Percentiles rank a stretch among this genome's conserved stretches.
These are phyloP conservation scores for Trichosanthes cucumerina DNA, from an alignment of 306 rosid species.

Conservation along the genomic window DNA sequence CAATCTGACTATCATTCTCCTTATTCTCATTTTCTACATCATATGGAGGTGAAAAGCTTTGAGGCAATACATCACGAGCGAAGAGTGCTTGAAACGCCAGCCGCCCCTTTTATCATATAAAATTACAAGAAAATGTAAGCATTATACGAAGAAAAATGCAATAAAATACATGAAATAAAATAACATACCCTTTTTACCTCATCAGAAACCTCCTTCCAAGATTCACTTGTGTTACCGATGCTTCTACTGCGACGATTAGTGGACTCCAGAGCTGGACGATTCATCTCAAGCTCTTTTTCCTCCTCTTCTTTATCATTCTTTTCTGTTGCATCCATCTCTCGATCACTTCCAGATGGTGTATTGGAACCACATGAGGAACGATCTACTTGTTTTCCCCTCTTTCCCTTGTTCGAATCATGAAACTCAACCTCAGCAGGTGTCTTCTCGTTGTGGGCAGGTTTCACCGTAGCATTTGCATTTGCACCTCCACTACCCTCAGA, in stretches of 20 bases:
- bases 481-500: constrained; percentile 50
- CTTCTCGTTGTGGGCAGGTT: constrained; percentile 39
- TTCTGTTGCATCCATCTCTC: constrained; percentile 72
- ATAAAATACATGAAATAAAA: neutral
- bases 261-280: constrained; percentile 36
- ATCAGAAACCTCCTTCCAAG: constrained; percentile 93
- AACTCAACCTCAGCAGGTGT: constrained; percentile 36
- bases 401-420: constrained; percentile 39
- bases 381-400: constrained; percentile 58
- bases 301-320: constrained; percentile 51
- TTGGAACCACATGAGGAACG: constrained; percentile 96
- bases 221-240: constrained; percentile 37
- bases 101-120: constrained; percentile 50
- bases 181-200: constrained; percentile 41
- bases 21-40: constrained; percentile 24
- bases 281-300: constrained; percentile 36
- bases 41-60: constrained; percentile 77
- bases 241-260: constrained; percentile 51
- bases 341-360: constrained; percentile 77
- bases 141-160: constrained; percentile 12
- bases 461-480: constrained; percentile 31
- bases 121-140: constrained; percentile 21
- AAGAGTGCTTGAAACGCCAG: constrained; percentile 84
- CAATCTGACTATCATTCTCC: constrained; percentile 11
- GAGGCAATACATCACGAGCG: constrained; percentile 75